Conservation (phyloP, 371 early-diverging fungal species). For the Mortierella sp. region DNA sequence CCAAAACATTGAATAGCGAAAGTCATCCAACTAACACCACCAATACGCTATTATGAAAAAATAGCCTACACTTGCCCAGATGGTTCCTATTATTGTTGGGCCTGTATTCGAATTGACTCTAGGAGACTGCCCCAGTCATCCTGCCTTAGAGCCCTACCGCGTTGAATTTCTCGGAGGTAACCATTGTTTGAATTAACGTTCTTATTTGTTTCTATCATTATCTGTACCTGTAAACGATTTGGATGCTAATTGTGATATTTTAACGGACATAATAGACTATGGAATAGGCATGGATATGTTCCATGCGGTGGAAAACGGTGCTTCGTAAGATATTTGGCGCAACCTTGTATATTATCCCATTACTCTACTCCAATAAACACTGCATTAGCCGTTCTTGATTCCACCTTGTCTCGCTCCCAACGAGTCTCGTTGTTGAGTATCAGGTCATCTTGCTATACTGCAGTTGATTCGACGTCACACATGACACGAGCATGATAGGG, state of each 20-base stretch:
- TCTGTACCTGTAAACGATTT: background rate
- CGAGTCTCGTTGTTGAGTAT: too few species aligned
- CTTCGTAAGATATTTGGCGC: background rate
- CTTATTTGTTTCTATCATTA: background rate
- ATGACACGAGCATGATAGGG: too few species aligned
- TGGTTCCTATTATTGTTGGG: constrained; percentile 63
- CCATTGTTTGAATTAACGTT: background rate
- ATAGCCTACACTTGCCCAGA: constrained; percentile 43
- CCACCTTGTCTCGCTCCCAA: too few species aligned
- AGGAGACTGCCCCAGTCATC: constrained; percentile 48
- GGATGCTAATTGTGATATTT: background rate
- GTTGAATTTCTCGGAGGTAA: constrained; percentile 54
- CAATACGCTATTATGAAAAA: background rate
- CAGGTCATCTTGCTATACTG: too few species aligned
- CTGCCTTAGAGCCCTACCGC: constrained; percentile 47
- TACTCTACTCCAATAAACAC: background rate
- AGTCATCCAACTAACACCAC: too few species aligned
- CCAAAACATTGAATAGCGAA: too few species aligned
- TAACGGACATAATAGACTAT: constrained; percentile 23
- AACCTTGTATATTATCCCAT: background rate
- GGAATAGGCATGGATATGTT: constrained; percentile 54
- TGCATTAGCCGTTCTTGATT: too few species aligned
- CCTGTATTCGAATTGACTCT: constrained; percentile 63
- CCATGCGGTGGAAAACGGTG: constrained; percentile 22
- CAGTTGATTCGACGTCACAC: background rate